Evolutionary conservation across 495 filamentous ascomycete genomes (phyloP), one percentile per base, ranked within the genome.

Genomic region (Amniculicola lignicola): DNA sequence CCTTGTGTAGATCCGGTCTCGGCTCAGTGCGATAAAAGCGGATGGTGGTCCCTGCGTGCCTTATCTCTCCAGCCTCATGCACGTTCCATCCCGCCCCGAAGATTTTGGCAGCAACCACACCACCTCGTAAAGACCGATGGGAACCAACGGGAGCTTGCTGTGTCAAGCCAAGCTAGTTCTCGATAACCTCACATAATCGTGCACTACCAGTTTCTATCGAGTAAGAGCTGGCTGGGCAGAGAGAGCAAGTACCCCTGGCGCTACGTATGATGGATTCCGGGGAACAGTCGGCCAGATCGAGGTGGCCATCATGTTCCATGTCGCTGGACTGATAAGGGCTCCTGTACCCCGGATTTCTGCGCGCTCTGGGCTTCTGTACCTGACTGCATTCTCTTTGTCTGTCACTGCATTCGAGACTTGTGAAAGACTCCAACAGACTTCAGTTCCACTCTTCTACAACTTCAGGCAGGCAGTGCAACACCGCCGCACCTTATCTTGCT

Each of bases 151-250:
- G 31, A 33, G 36, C 45, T 33, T 16, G 37, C 9, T 4, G 10
- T 1, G 19, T 18, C 15, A n/a, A 31, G 43, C 38, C 58, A 54
- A 25, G 50, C 23, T 6, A 18, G 22, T 11, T 31, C 23, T 51
- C 35, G 60, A 63, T 63, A 64, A 59, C 55, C 48, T 55, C 56
- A 60, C 56, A 43, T 52, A 54, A 51, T 50, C 46, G 18, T 38
- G 18, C 38, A 45, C 47, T 45, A 49, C 39, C 31, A 59, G 24
- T 61, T 53, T 57, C 51, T 49, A 64, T 64, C 61, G 57, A 64
- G 61, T 64, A 64, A 64, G 19, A 55, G n/a, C n/a, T n/a, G 28
- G 52, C 43, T 14, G 31, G 7, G 29, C n/a, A 7, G 29, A 33
- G 7, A 33, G 7, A n/a, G 29, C 29, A 33, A 7, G 28, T 25